Percentiles rank a stretch among this genome's conserved stretches.
Conservation (phyloP, 345 rosid genomes). For the Linum trigynum region DNA sequence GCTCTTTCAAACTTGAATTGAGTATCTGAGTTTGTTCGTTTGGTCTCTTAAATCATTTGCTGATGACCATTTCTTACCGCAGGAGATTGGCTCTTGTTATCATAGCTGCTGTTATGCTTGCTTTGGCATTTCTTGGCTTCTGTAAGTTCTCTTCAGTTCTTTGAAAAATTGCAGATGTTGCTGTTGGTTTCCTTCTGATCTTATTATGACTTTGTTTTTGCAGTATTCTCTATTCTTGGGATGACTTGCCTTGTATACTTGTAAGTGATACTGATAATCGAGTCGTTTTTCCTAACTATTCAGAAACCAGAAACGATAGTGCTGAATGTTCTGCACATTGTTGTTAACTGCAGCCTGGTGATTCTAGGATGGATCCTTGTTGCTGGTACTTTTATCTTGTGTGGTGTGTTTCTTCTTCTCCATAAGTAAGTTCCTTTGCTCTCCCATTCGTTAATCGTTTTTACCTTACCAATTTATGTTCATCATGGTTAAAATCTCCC, state of each 20-base stretch:
- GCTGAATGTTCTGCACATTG: background rate
- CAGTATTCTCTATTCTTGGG: constrained; percentile 86
- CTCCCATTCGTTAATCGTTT: background rate
- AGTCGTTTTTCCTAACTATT: background rate
- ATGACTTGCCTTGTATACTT: constrained; percentile 70
- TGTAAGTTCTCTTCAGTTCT: constrained; percentile 39
- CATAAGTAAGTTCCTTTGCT: constrained; percentile 51
- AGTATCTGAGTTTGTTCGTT: background rate
- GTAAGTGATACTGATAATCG: constrained; percentile 38
- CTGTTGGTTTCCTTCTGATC: constrained; percentile 3
- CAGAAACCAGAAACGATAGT: background rate
- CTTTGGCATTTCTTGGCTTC: constrained; percentile 84
- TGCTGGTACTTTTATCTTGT: constrained; percentile 61
- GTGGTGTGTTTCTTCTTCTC: constrained; percentile 77
- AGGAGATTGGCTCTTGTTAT: constrained; percentile 46
- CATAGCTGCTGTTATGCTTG: constrained; percentile 85
- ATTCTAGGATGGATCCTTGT: constrained; percentile 77
- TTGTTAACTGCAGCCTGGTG: constrained; percentile 6
- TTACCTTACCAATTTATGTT: no score
- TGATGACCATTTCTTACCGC: constrained; percentile 2
- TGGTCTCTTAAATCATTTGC: background rate
- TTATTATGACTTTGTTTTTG: constrained; percentile 15
- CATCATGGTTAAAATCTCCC: no score
- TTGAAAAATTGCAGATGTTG: background rate
- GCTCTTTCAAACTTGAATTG: background rate